A percentile compares a stretch with the other conserved stretches of the same genome.
These are phyloP conservation scores for Thuidium tamariscinum DNA, from an alignment of 225 moss, liverwort and hornwort species.

Conservation along the genomic window DNA sequence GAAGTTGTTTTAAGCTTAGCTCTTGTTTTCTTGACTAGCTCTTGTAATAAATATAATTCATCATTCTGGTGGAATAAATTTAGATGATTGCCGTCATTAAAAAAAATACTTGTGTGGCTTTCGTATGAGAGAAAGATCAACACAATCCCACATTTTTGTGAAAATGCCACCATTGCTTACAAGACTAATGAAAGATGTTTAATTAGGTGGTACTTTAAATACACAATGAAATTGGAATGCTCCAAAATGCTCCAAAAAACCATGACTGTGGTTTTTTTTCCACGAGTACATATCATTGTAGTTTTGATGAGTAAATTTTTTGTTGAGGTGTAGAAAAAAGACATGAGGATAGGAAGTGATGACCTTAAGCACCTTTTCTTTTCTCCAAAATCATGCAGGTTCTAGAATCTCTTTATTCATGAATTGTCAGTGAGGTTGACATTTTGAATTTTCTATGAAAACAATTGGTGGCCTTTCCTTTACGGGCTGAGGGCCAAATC, in stretches of 20 bases:
- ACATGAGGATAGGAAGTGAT: rapidly evolving
- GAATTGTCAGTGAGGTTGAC: background rate
- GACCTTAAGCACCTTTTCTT: background rate
- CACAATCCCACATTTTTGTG: background rate
- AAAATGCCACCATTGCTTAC: background rate
- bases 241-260: too few species aligned
- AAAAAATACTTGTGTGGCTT: background rate
- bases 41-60: background rate
- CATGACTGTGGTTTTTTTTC: background rate
- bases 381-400: background rate
- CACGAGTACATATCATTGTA: rapidly evolving
- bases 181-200: background rate
- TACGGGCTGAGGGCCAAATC: too few species aligned
- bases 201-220: background rate
- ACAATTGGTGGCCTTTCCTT: background rate
- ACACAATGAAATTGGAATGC: rapidly evolving
- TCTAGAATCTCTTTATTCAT: too few species aligned
- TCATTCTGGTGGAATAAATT: background rate
- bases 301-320: background rate
- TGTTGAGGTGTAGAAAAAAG: background rate
- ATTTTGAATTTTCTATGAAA: background rate
- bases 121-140: too few species aligned
- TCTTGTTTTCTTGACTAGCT: background rate
- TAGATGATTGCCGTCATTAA: rapidly evolving
- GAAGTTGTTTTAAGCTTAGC: background rate